A percentile compares a stretch with the other conserved stretches of the same genome.
Evolutionary conservation across 2,329 filamentous ascomycete species (phyloP).

Genomic region (Fusarium sp.): DNA sequence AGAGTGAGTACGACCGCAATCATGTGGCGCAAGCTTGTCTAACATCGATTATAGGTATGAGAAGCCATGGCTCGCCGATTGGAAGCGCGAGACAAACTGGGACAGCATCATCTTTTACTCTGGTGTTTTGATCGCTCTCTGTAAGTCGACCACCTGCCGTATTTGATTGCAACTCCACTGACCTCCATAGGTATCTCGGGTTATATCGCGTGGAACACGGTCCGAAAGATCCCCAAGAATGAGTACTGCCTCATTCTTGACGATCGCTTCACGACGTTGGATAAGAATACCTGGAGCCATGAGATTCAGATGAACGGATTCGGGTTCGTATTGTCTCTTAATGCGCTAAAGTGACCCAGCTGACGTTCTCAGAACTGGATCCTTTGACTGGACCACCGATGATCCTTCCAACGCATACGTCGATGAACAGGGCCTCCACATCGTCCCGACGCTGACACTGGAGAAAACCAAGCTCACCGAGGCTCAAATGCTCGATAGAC

Average conservation of each 20-base stretch:
- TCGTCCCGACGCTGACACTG: conserved; percentile 61
- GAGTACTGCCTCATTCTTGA: conserved; percentile 42
- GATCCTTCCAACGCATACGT: conserved; percentile 59
- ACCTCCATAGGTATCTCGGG: neutral
- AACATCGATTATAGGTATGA: neutral
- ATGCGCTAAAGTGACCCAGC: no score
- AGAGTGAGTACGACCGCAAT: neutral
- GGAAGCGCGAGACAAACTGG: neutral
- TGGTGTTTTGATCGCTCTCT: neutral
- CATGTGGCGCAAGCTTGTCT: neutral
- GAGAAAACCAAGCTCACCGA: conserved; percentile 44
- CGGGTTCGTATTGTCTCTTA: conserved; percentile 44
- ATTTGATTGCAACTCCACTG: no score
- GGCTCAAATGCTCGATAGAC: conserved; percentile 50
- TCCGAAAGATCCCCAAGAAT: neutral
- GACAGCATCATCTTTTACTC: neutral
- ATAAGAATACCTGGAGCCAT: conserved; percentile 56
- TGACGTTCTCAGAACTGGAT: conserved; percentile 40
- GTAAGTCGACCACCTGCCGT: neutral
- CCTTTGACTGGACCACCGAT: conserved; percentile 65
- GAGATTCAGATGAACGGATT: conserved; percentile 56
- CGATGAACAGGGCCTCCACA: conserved; percentile 60
- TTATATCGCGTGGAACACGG: neutral
- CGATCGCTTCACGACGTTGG: conserved; percentile 44
- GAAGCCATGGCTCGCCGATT: neutral